A percentile compares a stretch with the other conserved stretches of the same genome.
Conservation (phyloP, 495 filamentous ascomycete genomes). For the Penicillium parvum region DNA sequence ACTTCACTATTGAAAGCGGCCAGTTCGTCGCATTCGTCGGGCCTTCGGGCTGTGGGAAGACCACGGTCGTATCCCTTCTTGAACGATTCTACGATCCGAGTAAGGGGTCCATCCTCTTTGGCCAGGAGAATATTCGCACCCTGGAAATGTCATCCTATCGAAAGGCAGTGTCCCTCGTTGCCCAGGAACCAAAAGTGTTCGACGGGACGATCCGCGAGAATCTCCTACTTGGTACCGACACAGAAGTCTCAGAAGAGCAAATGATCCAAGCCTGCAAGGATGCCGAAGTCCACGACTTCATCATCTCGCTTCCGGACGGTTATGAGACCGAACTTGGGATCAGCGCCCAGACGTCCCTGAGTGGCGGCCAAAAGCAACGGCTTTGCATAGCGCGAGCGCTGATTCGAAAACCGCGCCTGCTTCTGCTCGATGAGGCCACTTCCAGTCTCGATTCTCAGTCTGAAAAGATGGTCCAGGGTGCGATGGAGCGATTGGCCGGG, state of each 20-base stretch:
- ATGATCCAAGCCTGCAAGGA: constrained; percentile 20
- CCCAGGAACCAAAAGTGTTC: constrained; percentile 41
- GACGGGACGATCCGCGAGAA: constrained; percentile 44
- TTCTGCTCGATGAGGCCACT: constrained; percentile 58
- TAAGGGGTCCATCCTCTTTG: constrained; percentile 27
- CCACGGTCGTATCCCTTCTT: constrained; percentile 50
- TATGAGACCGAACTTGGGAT: constrained; percentile 21
- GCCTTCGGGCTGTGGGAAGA: constrained; percentile 54
- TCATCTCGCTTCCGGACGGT: constrained; percentile 29
- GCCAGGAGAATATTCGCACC: constrained; percentile 8
- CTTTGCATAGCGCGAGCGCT: constrained; percentile 50
- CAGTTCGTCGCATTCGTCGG: constrained; percentile 52
- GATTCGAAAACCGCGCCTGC: constrained; percentile 37
- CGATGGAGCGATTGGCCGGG: constrained; percentile 27
- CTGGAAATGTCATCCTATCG: constrained; percentile 23
- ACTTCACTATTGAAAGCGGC: constrained; percentile 52
- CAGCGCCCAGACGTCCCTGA: constrained; percentile 17
- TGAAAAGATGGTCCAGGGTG: constrained; percentile 35
- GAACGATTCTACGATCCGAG: constrained; percentile 51
- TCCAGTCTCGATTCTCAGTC: constrained; percentile 51
- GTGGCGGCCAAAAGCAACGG: constrained; percentile 48
- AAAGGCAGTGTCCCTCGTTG: constrained; percentile 29
- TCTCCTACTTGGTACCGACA: constrained; percentile 32
- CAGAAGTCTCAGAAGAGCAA: constrained; percentile 5
- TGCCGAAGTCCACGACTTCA: constrained; percentile 33